Base-by-base conservation (phyloP, 1,284 basidiomycete genomes). In the Trichosporon sp. region DNA sequence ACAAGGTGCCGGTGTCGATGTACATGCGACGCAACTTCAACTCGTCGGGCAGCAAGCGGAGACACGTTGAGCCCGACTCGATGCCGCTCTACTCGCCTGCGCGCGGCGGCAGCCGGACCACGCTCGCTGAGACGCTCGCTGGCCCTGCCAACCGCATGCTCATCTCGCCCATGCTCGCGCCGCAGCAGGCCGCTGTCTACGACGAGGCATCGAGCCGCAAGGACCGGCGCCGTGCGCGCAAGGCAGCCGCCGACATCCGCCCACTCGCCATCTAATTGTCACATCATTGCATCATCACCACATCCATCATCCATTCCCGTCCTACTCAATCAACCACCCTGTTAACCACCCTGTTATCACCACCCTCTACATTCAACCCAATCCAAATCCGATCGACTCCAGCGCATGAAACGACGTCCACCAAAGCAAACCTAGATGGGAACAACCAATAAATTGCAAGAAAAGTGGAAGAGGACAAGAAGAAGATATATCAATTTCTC, bases 1-100 rank as follows among this genome's bases (percentile, higher is more conserved):
- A 83, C 71, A 71, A 81, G 61, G 79, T 82, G 1, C 80, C 78
- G 1, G 80, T 82, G 19, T 79, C 79, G 40, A 78, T 76, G 40
- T 82, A 81, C 68, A 75, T 81, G n/a, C 70, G 76, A 16, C 70
- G 80, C 43, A 81, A 81, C 71, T 77, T 79, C 66, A 72, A 71
- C 40, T 70, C 70, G 14, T 71, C 69, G 6, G 65, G 32, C 31
- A 19, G 32, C 21, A 67, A 54, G 59, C 46, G 35, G 6, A 19
- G 21, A 5, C 35, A 51, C n/a, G 35, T 59, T 56, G 64, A 68
- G 40, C 21, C 64, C 2, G 59, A 63, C 48, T 19, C 32, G 26
- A 46, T 67, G 26, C 35, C 32, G 26, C 46, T 51, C 35, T 54
- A 51, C 26, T 32, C 32, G 12, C 46, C 66, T 26, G 65, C 31